Evolutionary conservation across 2,329 filamentous ascomycete species (phyloP), one percentile per base, ranked within the genome.

Genomic region (Nemania sp.): DNA sequence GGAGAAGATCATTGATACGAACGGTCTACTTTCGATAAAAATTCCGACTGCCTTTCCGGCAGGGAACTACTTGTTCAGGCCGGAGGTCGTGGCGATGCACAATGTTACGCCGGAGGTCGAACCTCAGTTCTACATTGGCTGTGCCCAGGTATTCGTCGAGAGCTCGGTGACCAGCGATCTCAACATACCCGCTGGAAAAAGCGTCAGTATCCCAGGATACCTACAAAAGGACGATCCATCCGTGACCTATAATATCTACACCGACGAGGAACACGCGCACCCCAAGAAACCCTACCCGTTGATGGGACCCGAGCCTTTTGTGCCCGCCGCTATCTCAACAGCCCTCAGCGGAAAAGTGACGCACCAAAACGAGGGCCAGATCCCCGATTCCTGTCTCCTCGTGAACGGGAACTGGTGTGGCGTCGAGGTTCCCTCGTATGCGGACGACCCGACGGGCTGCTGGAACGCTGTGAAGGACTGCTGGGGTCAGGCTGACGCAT

Each of bases 361-460:
- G 29, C 63, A 25, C 15, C 59, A 64, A 34, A 65, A 66, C 2
- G 78, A 80, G 39, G 87, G 85, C 13, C 73, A 80, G 12, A 78
- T 84, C 58, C 87, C 87, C 0, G 57, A 67, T 2, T 76, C 78
- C 64, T 89, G 85, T 69, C 75, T 89, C 43, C 67, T 87, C 60
- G 82, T 85, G 68, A 90, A 89, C 70, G 88, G 77, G 57, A 90
- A 91, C 76, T 91, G 88, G 88, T 90, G 87, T 75, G 87, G 81
- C 49, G 78, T 80, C 63, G 81, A 89, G 69, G 79, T 90, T 1
- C 72, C 81, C 0, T 66, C 74, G 5, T 90, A 88, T 76, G 77
- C 37, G 32, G 37, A 75, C 5, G 76, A 77, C 53, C 77, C 84
- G 67, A 71, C 71, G 2, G 81, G 80, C 12, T 91, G 89, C 78